Conservation (phyloP, 192 early-diverging fungal genomes). For the Rhizophagus sp. region DNA sequence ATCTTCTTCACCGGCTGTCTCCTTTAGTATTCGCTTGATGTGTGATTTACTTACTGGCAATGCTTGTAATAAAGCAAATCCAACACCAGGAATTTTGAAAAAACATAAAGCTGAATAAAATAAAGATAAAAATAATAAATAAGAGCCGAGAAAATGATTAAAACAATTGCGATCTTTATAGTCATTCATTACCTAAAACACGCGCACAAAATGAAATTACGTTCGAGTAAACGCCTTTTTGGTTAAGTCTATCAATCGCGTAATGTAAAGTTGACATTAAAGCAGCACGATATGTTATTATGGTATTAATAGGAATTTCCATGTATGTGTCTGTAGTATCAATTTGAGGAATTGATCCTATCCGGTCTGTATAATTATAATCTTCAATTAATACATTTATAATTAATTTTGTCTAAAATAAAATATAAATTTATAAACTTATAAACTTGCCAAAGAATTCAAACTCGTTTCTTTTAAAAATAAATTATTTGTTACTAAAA, state of each 20-base stretch:
- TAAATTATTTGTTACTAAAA: slow-evolving; percentile 1
- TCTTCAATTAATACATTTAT: not conserved
- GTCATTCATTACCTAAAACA: slow-evolving; percentile 38
- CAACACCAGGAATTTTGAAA: slow-evolving; percentile 51
- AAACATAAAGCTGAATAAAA: slow-evolving; percentile 42
- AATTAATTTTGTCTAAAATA: not conserved
- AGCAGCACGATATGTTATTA: slow-evolving; percentile 20
- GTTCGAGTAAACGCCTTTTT: slow-evolving; percentile 46
- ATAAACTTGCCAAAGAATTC: slow-evolving; percentile 14
- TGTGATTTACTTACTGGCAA: slow-evolving; percentile 45
- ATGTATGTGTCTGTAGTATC: not conserved
- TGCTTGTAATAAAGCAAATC: slow-evolving; percentile 43
- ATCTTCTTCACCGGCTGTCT: slow-evolving; percentile 32
- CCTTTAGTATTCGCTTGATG: slow-evolving; percentile 41
- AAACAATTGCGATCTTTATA: not conserved
- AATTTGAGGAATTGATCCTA: slow-evolving; percentile 8
- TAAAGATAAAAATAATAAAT: slow-evolving; percentile 21
- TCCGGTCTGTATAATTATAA: not conserved
- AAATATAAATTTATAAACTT: not conserved
- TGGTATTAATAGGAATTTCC: slow-evolving; percentile 14
- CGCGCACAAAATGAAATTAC: slow-evolving; percentile 53
- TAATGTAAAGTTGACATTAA: slow-evolving; percentile 18
- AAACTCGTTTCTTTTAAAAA: slow-evolving; percentile 20
- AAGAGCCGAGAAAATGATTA: not conserved
- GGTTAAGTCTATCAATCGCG: slow-evolving; percentile 23